Conservation (phyloP, 208 protist species). For the Trichomonas vaginalis region DNA sequence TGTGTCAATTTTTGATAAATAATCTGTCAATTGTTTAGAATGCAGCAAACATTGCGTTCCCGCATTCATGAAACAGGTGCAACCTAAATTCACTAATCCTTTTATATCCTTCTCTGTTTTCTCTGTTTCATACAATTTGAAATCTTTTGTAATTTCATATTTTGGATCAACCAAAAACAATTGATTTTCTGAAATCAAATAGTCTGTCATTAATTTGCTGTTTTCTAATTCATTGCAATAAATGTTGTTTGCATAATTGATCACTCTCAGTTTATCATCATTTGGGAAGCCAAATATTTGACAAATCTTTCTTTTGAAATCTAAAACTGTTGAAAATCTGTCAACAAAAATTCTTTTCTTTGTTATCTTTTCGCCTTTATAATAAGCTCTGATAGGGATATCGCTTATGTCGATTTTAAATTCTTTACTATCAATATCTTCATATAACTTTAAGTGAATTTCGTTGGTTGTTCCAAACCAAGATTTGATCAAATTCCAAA, state of each 20-base stretch:
- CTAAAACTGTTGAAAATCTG: neutral
- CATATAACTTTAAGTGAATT: neutral
- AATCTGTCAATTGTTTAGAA: conserved; percentile 50
- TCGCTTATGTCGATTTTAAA: neutral
- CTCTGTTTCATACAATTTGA: neutral
- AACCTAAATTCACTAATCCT: conserved; percentile 72
- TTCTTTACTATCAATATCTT: neutral
- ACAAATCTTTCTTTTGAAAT: neutral
- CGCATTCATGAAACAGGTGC: conserved; percentile 89
- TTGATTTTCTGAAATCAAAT: neutral
- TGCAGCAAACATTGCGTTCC: conserved; percentile 72
- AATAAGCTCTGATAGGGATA: neutral
- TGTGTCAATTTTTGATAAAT: conserved; percentile 8
- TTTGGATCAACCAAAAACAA: neutral
- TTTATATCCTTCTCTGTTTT: neutral
- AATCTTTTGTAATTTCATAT: neutral
- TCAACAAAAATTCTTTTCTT: neutral
- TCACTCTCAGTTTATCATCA: neutral
- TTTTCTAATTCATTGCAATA: neutral
- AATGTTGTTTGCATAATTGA: neutral
- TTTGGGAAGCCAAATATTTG: neutral
- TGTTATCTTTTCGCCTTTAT: no score
- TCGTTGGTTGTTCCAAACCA: neutral
- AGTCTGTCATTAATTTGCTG: neutral
- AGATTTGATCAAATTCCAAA: neutral